Conservation (phyloP, 2,329 filamentous ascomycete species). For the Diplocarpon rosae region DNA sequence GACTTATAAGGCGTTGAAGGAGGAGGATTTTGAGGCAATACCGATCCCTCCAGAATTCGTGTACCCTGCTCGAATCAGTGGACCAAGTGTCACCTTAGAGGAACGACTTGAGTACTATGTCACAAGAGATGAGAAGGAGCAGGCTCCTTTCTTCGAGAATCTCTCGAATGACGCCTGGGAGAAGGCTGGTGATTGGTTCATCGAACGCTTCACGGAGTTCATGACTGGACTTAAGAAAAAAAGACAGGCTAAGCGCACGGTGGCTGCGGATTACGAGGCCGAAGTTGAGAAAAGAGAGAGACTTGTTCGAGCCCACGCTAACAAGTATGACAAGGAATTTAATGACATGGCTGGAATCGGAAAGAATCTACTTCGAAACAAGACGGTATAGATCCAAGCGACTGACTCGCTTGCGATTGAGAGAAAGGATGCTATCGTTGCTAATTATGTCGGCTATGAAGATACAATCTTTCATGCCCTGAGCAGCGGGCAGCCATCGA, state of each 20-base stretch:
- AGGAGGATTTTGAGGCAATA: constrained; percentile 15
- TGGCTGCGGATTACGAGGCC: constrained; percentile 19
- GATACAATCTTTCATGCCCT: too few species aligned
- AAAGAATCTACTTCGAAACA: constrained; percentile 5
- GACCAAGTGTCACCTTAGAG: constrained; percentile 7
- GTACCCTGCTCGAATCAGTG: constrained; percentile 8
- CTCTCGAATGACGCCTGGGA: constrained; percentile 25
- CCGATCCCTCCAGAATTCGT: constrained; percentile 1
- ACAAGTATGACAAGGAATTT: constrained; percentile 16
- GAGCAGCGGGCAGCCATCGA: too few species aligned
- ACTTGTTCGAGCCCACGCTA: constrained; percentile 17
- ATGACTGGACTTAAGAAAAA: constrained; percentile 19
- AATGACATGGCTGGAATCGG: constrained; percentile 22
- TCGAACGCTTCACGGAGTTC: constrained; percentile 18
- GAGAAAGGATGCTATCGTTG: too few species aligned
- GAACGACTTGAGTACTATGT: constrained; percentile 13
- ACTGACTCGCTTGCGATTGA: not conserved
- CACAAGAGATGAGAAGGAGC: not conserved
- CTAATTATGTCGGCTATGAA: too few species aligned
- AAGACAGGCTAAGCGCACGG: constrained; percentile 18
- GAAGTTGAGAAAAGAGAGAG: constrained; percentile 22
- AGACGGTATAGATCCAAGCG: not conserved
- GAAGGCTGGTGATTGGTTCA: constrained; percentile 24
- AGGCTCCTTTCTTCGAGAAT: constrained; percentile 15
- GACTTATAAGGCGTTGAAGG: constrained; percentile 16